A percentile compares a stretch with the other conserved stretches of the same genome.
These are phyloP conservation scores for Tylopilus sp. DNA, from an alignment of 1,284 basidiomycete genomes.

Conservation along the genomic window DNA sequence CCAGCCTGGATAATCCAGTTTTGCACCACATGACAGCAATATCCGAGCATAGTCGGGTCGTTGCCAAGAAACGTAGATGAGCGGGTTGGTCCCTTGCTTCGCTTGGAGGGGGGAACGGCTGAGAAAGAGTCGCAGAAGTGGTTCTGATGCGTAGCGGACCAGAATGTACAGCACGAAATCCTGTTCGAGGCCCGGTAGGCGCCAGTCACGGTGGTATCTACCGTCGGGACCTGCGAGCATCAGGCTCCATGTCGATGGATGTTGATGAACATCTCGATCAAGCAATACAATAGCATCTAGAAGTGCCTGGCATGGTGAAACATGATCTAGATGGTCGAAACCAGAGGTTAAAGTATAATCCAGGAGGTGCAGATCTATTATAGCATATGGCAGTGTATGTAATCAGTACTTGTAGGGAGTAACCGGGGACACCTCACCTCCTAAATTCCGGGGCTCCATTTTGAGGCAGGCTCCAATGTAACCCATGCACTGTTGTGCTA, in stretches of 20 bases:
- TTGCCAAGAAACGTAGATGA: slow-evolving; percentile 12
- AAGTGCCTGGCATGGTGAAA: not conserved
- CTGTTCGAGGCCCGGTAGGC: not conserved
- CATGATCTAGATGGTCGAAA: slow-evolving; percentile 2
- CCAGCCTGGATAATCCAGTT: too few species aligned
- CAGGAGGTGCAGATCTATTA: not conserved
- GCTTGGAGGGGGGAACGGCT: not conserved
- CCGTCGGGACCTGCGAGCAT: not conserved
- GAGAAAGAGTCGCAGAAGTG: slow-evolving; percentile 8
- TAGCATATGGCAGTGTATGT: too few species aligned
- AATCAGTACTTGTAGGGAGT: fast-evolving
- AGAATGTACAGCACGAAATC: too few species aligned
- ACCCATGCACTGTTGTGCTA: slow-evolving; percentile 13
- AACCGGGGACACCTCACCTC: too few species aligned
- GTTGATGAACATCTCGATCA: not conserved
- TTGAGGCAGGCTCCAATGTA: slow-evolving; percentile 6
- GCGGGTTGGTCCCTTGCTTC: slow-evolving; percentile 24
- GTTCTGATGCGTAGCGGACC: slow-evolving; percentile 5
- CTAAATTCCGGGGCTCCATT: not conserved
- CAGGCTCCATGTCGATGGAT: slow-evolving; percentile 2
- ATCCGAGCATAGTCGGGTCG: slow-evolving; percentile 14
- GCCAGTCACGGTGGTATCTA: not conserved
- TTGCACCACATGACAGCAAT: slow-evolving; percentile 8
- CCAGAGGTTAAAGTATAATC: not conserved
- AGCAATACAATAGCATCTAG: slow-evolving; percentile 3